Percentiles rank a stretch among this genome's conserved stretches.
These are phyloP conservation scores for Cystobasidium ongulense DNA, from an alignment of 768 basidiomycete species.

Conservation along the genomic window DNA sequence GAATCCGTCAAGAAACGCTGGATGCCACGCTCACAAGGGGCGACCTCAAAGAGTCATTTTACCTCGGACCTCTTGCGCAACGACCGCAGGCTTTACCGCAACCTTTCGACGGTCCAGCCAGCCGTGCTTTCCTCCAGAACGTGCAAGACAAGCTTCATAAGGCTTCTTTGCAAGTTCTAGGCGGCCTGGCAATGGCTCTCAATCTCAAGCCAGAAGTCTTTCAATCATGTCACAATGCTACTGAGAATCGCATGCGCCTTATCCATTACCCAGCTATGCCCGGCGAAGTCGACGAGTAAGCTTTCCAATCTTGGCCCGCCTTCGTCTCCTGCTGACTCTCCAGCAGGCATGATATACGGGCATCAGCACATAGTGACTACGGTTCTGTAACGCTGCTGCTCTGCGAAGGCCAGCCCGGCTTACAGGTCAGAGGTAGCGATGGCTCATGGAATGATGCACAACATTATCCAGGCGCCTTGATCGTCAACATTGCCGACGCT, in stretches of 20 bases:
- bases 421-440: neutral
- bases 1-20: conserved; percentile 8
- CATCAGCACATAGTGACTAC: conserved; percentile 15
- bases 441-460: conserved; percentile 15
- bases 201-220: neutral
- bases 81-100: neutral
- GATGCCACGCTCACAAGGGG: conserved; percentile 7
- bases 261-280: conserved; percentile 14
- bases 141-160: neutral
- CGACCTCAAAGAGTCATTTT: conserved; percentile 22
- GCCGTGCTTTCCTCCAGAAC: neutral
- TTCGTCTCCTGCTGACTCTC: neutral
- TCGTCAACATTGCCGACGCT: conserved; percentile 23
- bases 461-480: conserved; percentile 4
- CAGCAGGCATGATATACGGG: conserved; percentile 4
- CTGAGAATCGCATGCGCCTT: conserved; percentile 1
- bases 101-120: neutral
- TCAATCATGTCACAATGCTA: neutral
- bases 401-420: neutral
- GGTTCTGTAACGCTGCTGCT: neutral
- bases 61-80: neutral
- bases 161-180: conserved; percentile 1
- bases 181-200: conserved; percentile 3
- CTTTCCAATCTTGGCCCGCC: neutral
- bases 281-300: conserved; percentile 1